Conservation (phyloP, 805 yeast genomes). For the Yamadazyma phyllophila region DNA sequence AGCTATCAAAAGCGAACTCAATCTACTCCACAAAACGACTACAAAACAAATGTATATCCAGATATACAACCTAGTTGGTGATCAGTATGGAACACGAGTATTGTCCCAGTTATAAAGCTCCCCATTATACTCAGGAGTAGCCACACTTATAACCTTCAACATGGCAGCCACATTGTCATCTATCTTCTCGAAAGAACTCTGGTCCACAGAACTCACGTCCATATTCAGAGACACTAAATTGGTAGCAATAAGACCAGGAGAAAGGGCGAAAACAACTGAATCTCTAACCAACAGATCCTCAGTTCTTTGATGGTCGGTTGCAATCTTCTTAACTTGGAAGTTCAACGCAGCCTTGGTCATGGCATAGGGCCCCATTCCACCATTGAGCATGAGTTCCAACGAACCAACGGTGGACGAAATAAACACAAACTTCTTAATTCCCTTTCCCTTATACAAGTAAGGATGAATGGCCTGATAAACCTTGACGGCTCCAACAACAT, state of each 20-base stretch:
- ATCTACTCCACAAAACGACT: too few relatives aligned
- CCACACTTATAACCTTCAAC: constrained; percentile 16
- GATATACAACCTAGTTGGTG: too few relatives aligned
- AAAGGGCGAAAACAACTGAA: constrained; percentile 28
- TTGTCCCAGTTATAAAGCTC: constrained; percentile 23
- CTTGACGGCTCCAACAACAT: constrained; percentile 2
- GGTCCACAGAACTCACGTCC: not conserved
- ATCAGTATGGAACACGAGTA: not conserved
- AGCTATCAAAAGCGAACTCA: too few relatives aligned
- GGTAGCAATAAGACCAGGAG: constrained; percentile 42
- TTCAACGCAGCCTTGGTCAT: constrained; percentile 36
- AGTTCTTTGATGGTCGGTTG: constrained; percentile 13
- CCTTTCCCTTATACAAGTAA: constrained; percentile 2
- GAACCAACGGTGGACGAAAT: constrained; percentile 21
- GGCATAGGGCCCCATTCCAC: constrained; percentile 24
- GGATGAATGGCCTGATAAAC: constrained; percentile 6
- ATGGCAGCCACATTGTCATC: not conserved
- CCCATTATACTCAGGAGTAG: constrained; percentile 23
- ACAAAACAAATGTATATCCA: too few relatives aligned
- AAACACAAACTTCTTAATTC: constrained; percentile 12
- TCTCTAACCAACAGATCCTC: constrained; percentile 9
- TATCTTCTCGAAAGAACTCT: constrained; percentile 1
- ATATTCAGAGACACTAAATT: constrained; percentile 21
- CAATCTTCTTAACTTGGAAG: constrained; percentile 23
- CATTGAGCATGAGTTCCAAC: constrained; percentile 1